A percentile compares a stretch with the other conserved stretches of the same genome.
phyloP scores from a whole-genome alignment of 441 rosid species.

The Arabidopsis lyrata region DNA sequence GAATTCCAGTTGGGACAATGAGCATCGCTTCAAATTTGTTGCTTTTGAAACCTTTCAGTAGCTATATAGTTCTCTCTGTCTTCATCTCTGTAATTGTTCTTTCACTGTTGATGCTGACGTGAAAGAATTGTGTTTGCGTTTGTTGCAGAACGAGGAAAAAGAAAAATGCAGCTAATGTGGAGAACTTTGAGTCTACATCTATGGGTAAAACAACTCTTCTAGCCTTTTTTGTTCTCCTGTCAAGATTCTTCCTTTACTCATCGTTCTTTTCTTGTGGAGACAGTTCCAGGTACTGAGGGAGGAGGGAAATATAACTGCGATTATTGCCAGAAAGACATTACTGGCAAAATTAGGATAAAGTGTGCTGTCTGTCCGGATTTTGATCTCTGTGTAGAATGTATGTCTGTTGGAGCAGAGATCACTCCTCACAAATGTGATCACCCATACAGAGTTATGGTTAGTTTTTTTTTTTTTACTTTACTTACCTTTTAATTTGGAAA shows the following conservation, averaged over 20 bases:
- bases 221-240: background rate
- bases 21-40: constrained; percentile 12
- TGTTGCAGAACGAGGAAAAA: constrained; percentile 85
- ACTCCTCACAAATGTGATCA: constrained; percentile 85
- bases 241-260: constrained; percentile 9
- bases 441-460: constrained; percentile 85
- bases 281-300: constrained; percentile 78
- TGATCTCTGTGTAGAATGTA: constrained; percentile 94
- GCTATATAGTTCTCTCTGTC: background rate
- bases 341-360: constrained; percentile 86
- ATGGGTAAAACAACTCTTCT: constrained; percentile 51
- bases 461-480: constrained; percentile 38
- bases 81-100: constrained; percentile 29
- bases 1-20: constrained; percentile 7
- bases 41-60: constrained; percentile 5
- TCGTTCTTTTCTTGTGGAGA: constrained; percentile 3
- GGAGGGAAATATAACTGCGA: constrained; percentile 94
- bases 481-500: constrained; percentile 8
- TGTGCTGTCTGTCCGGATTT: constrained; percentile 94
- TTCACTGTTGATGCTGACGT: constrained; percentile 3
- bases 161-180: constrained; percentile 80
- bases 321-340: constrained; percentile 94
- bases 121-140: background rate
- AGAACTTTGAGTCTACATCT: constrained; percentile 72
- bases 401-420: constrained; percentile 93